Evolutionary conservation across 768 basidiomycete genomes (phyloP), one percentile per base, ranked within the genome.

Genomic region (Cantharellus anzutake): DNA sequence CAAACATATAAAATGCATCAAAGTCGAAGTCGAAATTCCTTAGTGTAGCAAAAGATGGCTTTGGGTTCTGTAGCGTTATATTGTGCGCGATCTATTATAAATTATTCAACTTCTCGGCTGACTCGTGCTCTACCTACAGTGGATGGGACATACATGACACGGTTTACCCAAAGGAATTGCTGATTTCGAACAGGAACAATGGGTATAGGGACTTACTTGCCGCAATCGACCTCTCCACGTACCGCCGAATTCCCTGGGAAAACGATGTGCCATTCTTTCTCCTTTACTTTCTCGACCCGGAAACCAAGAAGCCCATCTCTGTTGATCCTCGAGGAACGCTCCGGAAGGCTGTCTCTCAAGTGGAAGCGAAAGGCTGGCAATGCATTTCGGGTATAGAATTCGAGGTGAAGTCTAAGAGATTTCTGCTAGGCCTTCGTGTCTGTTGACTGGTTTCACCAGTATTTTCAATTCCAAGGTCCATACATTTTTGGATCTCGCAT

Each of bases 91-190:
- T 48, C 29, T n/a, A 55, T 34, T 11, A 14, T 55, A 55, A 48
- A 29, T 48, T 48, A 29, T 29, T 48, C 44, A 11, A 11, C 29
- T 29, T 11, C 44, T 1, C 11, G 29, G 11, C 57, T 51, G 7
- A 41, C 3, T 3, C 2, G 42, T 56, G 51, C 59, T 14, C 37
- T 42, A 37, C 57, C 51, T 59, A 57, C 64, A 90, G 84, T 62
- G 87, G 86, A 55, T 91, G 89, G 93, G 88, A 94, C 69, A 82
- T 97, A 14, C 90, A 97, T 64, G 96, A 98, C 68, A 63, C 76
- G 0, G 79, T 86, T 3, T 97, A 98, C 72, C 76, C 81, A 3
- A 78, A 76, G 34, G 96, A 98, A 70, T 80, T 98, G 5, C 74
- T 83, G 11, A 86, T 99, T 61, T 93, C 92, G 34, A 97, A 96